Evolutionary conservation across 2,329 filamentous ascomycete genomes (phyloP), one percentile per base, ranked within the genome.

Genomic region (Xylariales sp.): DNA sequence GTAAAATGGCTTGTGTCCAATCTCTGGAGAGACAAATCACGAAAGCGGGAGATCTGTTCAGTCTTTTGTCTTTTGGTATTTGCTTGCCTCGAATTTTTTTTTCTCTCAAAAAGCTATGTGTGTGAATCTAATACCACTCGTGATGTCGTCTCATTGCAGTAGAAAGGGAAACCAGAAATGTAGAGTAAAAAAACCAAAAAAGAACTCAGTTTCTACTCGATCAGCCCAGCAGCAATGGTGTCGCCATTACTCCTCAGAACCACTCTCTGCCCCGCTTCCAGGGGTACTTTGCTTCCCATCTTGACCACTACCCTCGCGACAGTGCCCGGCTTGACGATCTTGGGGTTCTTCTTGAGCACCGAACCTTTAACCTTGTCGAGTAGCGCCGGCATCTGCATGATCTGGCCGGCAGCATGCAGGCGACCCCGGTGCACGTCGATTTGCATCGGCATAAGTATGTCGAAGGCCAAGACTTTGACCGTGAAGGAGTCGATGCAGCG

Each of bases 351-450:
- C 71, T 90, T 94, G 29, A 81, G 56, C 1, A 84, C 66, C n/a
- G 76, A 72, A 0, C 89, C 91, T 2, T 77, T 87, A 7, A 73
- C 71, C 62, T 94, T 94, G 60, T 96, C 87, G 29, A 97, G 61
- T 2, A 81, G 72, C 1, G 85, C 86, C 7, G 84, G 65, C 46
- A 97, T 72, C 44, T 79, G 76, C 37, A 74, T 72, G 28, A 98
- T 85, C 33, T 78, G 76, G 0, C 86, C 93, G 1, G 87, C 74
- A 0, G 82, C 80, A 58, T 95, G 86, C 35, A 97, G 65, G 7
- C 89, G 75, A 0, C 93, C 93, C 15, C 88, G 73, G 59, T 96
- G 90, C 7, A 98, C 80, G 53, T 97, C 91, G 8, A 97, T 78
- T 17, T 80, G 78, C 78, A 91, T 93, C 0, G 91, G 91, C 63